phyloP scores from a whole-genome alignment of 1,284 basidiomycete species.

The Vanrija humicola region DNA sequence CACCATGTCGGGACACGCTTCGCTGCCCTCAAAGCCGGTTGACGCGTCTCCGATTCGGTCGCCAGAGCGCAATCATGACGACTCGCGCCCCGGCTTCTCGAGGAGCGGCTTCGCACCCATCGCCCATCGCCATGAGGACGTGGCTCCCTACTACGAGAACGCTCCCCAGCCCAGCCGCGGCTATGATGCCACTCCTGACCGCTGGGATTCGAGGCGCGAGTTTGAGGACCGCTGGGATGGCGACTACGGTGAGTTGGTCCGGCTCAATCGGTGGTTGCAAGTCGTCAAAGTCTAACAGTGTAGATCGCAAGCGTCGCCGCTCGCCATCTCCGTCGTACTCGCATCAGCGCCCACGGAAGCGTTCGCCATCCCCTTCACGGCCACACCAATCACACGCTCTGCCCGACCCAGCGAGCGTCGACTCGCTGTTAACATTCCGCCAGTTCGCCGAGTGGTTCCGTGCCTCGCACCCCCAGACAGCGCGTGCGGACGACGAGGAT shows the following conservation, averaged over 20 bases:
- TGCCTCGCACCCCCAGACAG: slow-evolving; percentile 68
- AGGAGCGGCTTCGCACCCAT: slow-evolving; percentile 33
- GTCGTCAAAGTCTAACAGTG: neutral
- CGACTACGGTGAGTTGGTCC: slow-evolving; percentile 29
- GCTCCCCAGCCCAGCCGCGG: slow-evolving; percentile 2
- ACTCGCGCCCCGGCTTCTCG: slow-evolving; percentile 22
- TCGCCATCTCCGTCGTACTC: slow-evolving; percentile 76
- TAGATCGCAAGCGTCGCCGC: slow-evolving; percentile 68
- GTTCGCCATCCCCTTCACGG: slow-evolving; percentile 29
- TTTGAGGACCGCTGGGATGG: slow-evolving; percentile 32
- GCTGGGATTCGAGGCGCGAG: slow-evolving; percentile 7
- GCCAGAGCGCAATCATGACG: slow-evolving; percentile 6
- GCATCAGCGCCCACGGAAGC: slow-evolving; percentile 28
- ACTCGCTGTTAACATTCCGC: slow-evolving; percentile 73
- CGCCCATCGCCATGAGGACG: slow-evolving; percentile 29
- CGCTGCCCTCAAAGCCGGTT: neutral
- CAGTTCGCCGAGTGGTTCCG: slow-evolving; percentile 90
- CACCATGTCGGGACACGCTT: slow-evolving; percentile 6
- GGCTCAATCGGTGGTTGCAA: too few relatives aligned
- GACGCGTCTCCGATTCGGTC: slow-evolving; percentile 5
- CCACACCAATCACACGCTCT: slow-evolving; percentile 9
- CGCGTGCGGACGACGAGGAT: slow-evolving; percentile 48
- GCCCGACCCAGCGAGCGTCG: slow-evolving; percentile 71
- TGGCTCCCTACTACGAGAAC: slow-evolving; percentile 7
- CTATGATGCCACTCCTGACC: slow-evolving; percentile 2